These are phyloP conservation scores for Metarhizium robertsii DNA, from an alignment of 2,329 filamentous ascomycete species.

Conservation along the genomic window DNA sequence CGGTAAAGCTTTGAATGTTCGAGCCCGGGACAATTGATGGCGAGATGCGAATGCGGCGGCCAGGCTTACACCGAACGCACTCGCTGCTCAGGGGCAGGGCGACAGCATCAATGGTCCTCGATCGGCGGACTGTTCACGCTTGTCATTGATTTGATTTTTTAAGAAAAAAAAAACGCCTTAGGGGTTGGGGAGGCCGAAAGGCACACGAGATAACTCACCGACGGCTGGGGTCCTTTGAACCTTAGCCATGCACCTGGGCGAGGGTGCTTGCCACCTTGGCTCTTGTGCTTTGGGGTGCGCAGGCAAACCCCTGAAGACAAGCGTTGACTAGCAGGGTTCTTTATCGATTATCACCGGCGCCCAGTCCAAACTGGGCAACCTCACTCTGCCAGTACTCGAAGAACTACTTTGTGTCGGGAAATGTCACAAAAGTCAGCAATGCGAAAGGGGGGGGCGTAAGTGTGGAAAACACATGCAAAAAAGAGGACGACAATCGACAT, in stretches of 20 bases:
- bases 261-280: background rate
- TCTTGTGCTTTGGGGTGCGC: too few species aligned
- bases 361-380: too few species aligned
- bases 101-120: slow-evolving; percentile 3
- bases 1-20: background rate
- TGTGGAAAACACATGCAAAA: background rate
- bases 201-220: background rate
- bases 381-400: background rate
- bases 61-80: background rate
- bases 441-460: too few species aligned
- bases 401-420: background rate
- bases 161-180: background rate
- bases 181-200: background rate
- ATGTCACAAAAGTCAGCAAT: background rate
- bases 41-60: background rate
- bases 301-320: slow-evolving; percentile 5
- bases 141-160: background rate
- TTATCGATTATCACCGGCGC: slow-evolving; percentile 2
- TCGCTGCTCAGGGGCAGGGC: slow-evolving; percentile 4
- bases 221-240: background rate
- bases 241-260: background rate
- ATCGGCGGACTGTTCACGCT: background rate
- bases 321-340: slow-evolving; percentile 3
- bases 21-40: background rate
- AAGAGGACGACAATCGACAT: background rate